Conservation (phyloP, 495 filamentous ascomycete species). For the Friedmanniomyces endolithicus region DNA sequence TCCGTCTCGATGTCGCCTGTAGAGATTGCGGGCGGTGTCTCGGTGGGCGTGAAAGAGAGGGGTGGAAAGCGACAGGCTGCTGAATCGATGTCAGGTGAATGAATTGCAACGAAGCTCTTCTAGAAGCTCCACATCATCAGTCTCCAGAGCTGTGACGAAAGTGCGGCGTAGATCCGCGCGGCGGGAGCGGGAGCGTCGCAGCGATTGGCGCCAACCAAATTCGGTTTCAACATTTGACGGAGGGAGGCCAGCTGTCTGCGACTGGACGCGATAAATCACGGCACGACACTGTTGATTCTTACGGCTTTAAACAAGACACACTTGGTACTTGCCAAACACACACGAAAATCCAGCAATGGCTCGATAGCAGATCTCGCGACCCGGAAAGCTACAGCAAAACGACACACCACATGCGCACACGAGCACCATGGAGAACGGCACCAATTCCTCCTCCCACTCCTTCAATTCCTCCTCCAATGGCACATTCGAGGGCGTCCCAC, state of each 20-base stretch:
- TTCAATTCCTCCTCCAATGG: conserved; percentile 1
- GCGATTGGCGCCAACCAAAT: background rate
- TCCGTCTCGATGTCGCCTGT: background rate
- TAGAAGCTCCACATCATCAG: too few species aligned
- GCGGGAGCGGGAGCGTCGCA: too few species aligned
- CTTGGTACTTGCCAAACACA: background rate
- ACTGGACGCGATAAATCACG: background rate
- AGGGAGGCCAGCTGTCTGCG: background rate
- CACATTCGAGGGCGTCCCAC: conserved; percentile 12
- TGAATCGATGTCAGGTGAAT: too few species aligned
- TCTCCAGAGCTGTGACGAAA: too few species aligned
- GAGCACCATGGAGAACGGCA: conserved; percentile 16
- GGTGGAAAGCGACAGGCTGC: background rate
- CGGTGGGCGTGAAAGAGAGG: too few species aligned
- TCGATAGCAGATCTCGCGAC: background rate
- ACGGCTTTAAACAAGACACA: too few species aligned
- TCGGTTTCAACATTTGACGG: background rate
- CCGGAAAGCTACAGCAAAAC: background rate
- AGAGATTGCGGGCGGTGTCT: background rate
- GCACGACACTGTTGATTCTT: background rate
- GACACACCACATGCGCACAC: background rate
- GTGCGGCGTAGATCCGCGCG: background rate
- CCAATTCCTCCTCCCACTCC: conserved; percentile 4
- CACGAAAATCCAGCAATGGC: background rate
- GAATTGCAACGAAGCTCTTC: background rate